Base-by-base conservation (phyloP, 2,329 filamentous ascomycete species). In the Pseudogymnoascus sp. region DNA sequence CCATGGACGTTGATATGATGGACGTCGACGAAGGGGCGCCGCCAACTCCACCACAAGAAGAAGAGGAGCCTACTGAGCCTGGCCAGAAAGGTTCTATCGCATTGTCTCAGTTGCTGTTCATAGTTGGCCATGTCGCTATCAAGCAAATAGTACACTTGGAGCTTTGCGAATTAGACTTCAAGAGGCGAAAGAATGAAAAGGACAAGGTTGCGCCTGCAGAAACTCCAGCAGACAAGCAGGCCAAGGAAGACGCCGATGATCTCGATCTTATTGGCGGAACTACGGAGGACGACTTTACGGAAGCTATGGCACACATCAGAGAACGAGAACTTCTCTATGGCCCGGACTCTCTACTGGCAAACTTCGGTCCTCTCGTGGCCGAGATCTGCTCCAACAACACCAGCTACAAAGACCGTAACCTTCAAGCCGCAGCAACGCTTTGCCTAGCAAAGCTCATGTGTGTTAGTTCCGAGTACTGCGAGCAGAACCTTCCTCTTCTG, bases 361-460 rank as follows among this genome's bases (percentile, higher is more conserved):
- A 90, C 67, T 99, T 96, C 70, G 95, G 94, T 0, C 92, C 92
- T 5, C 77, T 99, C 62, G 94, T 96, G 3, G 87, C 89, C 9
- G 94, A 99, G 72, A 90, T 99, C 62, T 97, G 94, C 76, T 88
- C 89, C 66, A 95, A 95, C 75, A 97, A 96, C 75, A 96, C 92
- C 5, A 87, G 87, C 0, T 97, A 97, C 76, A 86, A 87, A 62
- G 92, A 97, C 75, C 87, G 89, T 66, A 91, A 90, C 62, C 83
- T 99, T 9, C 94, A 99, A 75, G 91, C 92, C 21, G 90, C 95
- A 40, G 92, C 94, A 9, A 96, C 94, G 0, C 79, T 99, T 7
- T 99, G 94, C 72, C 83, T 99, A 71, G 93, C 93, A 3, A 99
- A 99, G 79, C 85, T 99, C 64, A 99, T 99, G 95, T 99, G 95